phyloP scores from a whole-genome alignment of 495 filamentous ascomycete genomes.

The Astrocystis sublimbata region DNA sequence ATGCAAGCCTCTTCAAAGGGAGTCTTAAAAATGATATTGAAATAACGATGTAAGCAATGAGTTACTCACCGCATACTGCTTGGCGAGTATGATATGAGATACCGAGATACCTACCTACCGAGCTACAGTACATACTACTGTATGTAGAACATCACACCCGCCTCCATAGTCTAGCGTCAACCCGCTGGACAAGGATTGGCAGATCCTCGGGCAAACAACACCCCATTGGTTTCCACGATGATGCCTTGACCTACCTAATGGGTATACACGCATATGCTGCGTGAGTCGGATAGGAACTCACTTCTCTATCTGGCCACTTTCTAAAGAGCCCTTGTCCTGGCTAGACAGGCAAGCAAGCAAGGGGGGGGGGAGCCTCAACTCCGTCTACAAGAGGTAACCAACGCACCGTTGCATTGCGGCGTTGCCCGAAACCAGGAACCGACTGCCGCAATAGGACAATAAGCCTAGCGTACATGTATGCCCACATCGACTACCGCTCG shows the following conservation, averaged over 20 bases:
- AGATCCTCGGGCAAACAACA: conserved; percentile 10
- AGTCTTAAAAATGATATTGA: too few species aligned
- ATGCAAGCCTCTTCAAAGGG: too few species aligned
- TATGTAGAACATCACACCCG: too few species aligned
- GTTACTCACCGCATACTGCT: too few species aligned
- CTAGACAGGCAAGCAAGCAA: background rate
- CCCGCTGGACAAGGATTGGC: background rate
- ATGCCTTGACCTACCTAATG: background rate
- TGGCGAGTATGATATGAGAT: background rate
- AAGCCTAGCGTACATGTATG: too few species aligned
- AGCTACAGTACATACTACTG: too few species aligned
- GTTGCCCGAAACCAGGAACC: background rate
- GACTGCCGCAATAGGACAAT: background rate
- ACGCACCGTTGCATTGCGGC: background rate
- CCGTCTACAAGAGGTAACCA: conserved; percentile 4
- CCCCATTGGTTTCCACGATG: background rate
- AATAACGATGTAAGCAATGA: too few species aligned
- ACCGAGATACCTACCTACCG: too few species aligned
- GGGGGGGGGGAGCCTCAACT: conserved; percentile 3
- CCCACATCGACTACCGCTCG: background rate
- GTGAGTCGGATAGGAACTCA: background rate
- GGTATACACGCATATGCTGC: too few species aligned
- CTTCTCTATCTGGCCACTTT: conserved; percentile 1
- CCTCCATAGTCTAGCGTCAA: conserved; percentile 1
- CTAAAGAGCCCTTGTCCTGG: background rate